These are phyloP conservation scores for Tylopilus intermedius DNA, from an alignment of 768 basidiomycete species.

Conservation along the genomic window DNA sequence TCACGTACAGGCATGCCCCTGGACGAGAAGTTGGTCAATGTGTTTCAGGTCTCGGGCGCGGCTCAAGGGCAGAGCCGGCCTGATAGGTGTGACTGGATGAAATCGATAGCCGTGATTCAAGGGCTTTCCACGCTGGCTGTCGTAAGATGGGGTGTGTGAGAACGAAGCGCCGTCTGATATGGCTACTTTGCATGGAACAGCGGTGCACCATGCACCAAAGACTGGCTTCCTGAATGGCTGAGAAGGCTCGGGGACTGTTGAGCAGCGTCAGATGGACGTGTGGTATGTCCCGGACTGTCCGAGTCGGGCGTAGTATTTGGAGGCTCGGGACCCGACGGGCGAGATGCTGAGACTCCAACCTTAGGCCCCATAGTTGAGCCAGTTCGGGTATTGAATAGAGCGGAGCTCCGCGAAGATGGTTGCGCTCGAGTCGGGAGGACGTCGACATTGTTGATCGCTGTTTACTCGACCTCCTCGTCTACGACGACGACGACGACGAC, in stretches of 20 bases:
- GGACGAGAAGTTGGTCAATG: not conserved
- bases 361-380: too few species aligned
- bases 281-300: too few species aligned
- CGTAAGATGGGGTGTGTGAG: conserved; percentile 6
- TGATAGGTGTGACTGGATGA: not conserved
- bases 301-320: too few species aligned
- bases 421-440: not conserved
- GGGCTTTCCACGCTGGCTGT: not conserved
- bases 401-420: too few species aligned
- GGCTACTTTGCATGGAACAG: not conserved
- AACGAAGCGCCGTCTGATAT: not conserved
- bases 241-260: not conserved
- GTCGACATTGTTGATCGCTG: conserved; percentile 18
- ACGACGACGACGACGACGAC: not conserved
- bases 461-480: conserved; percentile 7
- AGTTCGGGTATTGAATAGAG: too few species aligned
- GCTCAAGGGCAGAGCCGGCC: not conserved
- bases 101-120: not conserved
- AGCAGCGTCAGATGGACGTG: not conserved
- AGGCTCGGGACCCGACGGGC: too few species aligned
- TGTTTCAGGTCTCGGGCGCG: not conserved
- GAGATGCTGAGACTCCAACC: too few species aligned
- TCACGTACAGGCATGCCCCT: not conserved
- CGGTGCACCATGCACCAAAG: not conserved
- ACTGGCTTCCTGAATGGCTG: not conserved